Base-by-base conservation (phyloP, 2,329 filamentous ascomycete species). In the Epichloe sibirici region DNA sequence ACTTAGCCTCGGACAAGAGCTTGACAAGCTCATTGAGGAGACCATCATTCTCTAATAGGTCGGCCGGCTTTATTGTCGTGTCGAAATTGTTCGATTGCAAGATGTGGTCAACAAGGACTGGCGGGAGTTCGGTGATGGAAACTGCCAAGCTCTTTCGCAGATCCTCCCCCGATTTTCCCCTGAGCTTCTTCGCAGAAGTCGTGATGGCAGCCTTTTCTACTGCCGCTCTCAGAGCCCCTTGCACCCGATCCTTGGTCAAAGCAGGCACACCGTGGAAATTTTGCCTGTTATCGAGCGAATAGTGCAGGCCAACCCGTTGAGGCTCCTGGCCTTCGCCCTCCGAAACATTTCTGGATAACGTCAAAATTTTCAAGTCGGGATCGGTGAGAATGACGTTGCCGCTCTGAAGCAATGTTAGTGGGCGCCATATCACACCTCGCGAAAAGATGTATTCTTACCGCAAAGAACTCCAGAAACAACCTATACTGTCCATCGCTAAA, bases 361-460 rank as follows among this genome's bases (percentile, higher is more conserved):
- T 82, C 38, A 97, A 67, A 52, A 97, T 90, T 57, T 85, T 93
- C 50, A 90, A 73, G 25, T 94, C 84, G 49, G 77, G 78, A 64
- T 97, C 90, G 3, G 93, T 95, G 51, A 98, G 75, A 56, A 98
- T 88, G 55, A 98, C 85, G 65, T 98, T 98, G 45, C 93, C 93
- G 50, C 88, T 87, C 67, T 73, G 38, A 3, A n/a, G 34, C 21
- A 17, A n/a, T 49, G 12, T 40, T 48, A 37, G 54, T 11, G 39
- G 38, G 12, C 23, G 5, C 23, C 4, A 1, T 15, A 8, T 28
- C 13, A 2, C 23, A 15, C 5, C 21, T 28, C 4, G 5, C 15
- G 34, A 9, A 12, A 6, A n/a, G 25, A 21, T 37, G 31, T 12
- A 8, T 21, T 42, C 28, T 37, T 61, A 73, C 72, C 1, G 93